Evolutionary conservation across 768 basidiomycete species (phyloP), one percentile per base, ranked within the genome.

Genomic region (Kwoniella pini): DNA sequence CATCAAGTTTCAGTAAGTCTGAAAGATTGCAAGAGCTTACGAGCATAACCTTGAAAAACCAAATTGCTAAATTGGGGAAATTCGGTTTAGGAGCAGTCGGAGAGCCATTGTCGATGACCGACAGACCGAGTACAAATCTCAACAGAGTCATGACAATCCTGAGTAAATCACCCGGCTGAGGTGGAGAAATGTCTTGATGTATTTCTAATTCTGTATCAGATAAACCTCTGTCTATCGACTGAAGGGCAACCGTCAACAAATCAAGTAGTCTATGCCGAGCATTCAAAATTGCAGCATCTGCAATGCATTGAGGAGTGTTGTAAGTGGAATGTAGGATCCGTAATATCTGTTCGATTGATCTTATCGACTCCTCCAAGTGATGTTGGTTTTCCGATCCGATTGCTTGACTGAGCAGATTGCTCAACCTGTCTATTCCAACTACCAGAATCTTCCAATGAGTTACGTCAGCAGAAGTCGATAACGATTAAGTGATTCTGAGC

Each of bases 401-500:
- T 27, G 67, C 56, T 44, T 57, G 65, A 39, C 57, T 53, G 11
- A 75, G 45, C 7, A 75, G 45, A 15, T 53, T 50, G 2, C 56
- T 43, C 2, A 75, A 48, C n/a, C 69, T 63, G 39, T 72, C 69
- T n/a, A 75, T 27, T 12, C 74, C 74, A 19, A 60, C 60, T 9
- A 66, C 60, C n/a, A 72, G 22, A 26, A 72, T 70, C 67, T 72
- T 7, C 15, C 33, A 36, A 36, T 36, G 33, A 36, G n/a, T n/a
- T n/a, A n/a, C n/a, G n/a, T n/a, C 33, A 36, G 15, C 7, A 36
- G 33, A 7, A 7, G 17, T 26, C 21, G n/a, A 9, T 31, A 57
- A 42, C n/a, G n/a, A n/a, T n/a, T n/a, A n/a, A n/a, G n/a, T n/a
- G n/a, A n/a, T n/a, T n/a, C n/a, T n/a, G 15, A 51, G 43, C 71